Base-by-base conservation (phyloP, 768 basidiomycete species). In the Kwoniella newhampshirensis region DNA sequence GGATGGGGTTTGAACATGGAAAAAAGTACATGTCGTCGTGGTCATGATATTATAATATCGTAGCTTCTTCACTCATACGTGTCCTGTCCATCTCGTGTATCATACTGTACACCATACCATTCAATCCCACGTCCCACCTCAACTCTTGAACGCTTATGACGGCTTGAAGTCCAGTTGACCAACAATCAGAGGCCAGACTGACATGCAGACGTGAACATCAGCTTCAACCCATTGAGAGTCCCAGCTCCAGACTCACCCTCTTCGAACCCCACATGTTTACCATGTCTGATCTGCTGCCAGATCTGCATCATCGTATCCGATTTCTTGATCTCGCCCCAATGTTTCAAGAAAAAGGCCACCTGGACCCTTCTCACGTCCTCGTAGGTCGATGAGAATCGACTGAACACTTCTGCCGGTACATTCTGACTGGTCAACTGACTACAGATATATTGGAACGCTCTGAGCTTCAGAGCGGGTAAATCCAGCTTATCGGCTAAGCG, bases 191-290 rank as follows among this genome's bases (percentile, higher is more conserved):
- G 70, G 70, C 70, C 70, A 71, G 3, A 71, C 70, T 71, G 36
- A 32, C 6, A 32, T 32, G 13, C 9, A 46, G 26, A 30, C 15
- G n/a, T 57, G 27, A 56, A 51, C 35, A 47, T 41, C 13, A 41
- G 52, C 32, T 37, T 18, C 46, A 47, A 23, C 23, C 25, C 3
- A 13, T 18, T 21, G 20, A 20, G 17, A 37, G 13, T 20, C n/a
- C 55, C 17, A 36, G n/a, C 25, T 0, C 32, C 0, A 12, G 12
- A 57, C 71, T 57, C 44, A 79, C 60, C 77, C 26, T 90, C 88
- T 77, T 91, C 90, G 68, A 91, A 91, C 0, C 90, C 89, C 17
- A 88, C 87, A 71, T 91, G 87, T 30, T 87, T 81, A 41, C 90
- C 90, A 45, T 83, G 81, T 53, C 91, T 81, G 39, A 93, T 90